Evolutionary conservation across 2,329 filamentous ascomycete species (phyloP), one percentile per base, ranked within the genome.

Genomic region (Pseudogymnoascus pannorum): DNA sequence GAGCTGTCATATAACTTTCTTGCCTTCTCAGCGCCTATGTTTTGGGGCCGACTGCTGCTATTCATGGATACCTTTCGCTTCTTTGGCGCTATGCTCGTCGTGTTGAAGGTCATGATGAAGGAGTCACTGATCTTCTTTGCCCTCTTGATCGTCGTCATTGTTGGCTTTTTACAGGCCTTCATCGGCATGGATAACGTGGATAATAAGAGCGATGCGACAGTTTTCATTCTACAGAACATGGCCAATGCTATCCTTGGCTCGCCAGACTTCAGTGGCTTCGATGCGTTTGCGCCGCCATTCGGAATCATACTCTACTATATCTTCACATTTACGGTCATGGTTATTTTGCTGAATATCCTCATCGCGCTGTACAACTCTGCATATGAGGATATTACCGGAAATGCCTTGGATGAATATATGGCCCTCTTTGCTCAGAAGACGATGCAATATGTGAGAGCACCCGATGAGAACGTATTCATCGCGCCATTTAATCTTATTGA

Each of bases 391-490:
- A 88, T 91, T 63, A 88, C 87, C 24, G 84, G 83, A 44, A 89
- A 99, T 71, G 92, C 94, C 4, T 88, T 91, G 66, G 94, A 99
- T 73, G 94, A 99, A 74, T 99, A 92, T 75, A 87, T 99, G 72
- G 93, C 92, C 0, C 83, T 97, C 3, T 97, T 96, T 75, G 83
- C 91, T 0, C 89, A 95, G 67, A 96, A 96, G 75, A 97, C 94
- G 0, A 91, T 97, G 82, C 92, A 96, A 70, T 99, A 97, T 70
- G 91, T 97, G 16, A 90, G 94, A 57, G 94, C 94, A 0, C 94
- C 94, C 0, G 94, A 99, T 69, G 94, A 99, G 74, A 99, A 99
- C 68, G 94, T 99, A 61, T 99, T 94, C 75, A 96, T 99, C 69
- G 87, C 94, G 0, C 94, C 94, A 0, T 89, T 99, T 75, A 99